phyloP scores from a whole-genome alignment of 1,139 yeast genomes.

The Blastobotrys apis region DNA sequence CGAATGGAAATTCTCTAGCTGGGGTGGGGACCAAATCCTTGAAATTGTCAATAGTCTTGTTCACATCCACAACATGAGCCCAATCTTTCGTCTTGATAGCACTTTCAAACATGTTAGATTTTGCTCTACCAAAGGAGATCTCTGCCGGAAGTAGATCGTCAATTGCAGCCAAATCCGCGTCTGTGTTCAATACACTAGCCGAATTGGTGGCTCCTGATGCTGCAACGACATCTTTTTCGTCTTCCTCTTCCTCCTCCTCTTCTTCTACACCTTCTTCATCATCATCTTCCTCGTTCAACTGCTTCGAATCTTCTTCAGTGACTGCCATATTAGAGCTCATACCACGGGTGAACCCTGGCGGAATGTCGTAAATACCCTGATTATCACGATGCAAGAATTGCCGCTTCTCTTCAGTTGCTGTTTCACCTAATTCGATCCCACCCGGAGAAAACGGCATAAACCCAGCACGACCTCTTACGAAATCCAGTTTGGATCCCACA shows the following conservation, averaged over 20 bases:
- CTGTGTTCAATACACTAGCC: conserved; percentile 16
- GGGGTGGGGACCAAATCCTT: conserved; percentile 84
- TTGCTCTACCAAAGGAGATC: conserved; percentile 43
- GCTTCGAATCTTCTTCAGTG: conserved; percentile 28
- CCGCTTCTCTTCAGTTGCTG: conserved; percentile 8
- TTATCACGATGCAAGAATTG: conserved; percentile 59
- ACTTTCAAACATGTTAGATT: conserved; percentile 18
- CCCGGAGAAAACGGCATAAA: conserved; percentile 94
- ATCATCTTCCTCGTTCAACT: conserved; percentile 27
- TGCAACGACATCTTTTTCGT: not conserved
- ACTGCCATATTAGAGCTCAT: conserved; percentile 36
- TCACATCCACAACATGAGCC: conserved; percentile 93
- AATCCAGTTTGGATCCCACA: conserved; percentile 56
- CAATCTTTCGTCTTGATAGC: conserved; percentile 53
- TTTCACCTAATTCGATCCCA: conserved; percentile 51
- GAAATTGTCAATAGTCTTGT: conserved; percentile 79
- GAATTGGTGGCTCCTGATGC: too few species aligned
- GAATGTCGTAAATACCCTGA: conserved; percentile 72
- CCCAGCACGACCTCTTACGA: conserved; percentile 65
- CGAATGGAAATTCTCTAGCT: conserved; percentile 92
- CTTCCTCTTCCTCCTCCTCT: conserved; percentile 19
- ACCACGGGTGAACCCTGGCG: conserved; percentile 81
- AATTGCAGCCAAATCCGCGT: conserved; percentile 42
- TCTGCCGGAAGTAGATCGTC: conserved; percentile 77
- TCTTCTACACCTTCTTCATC: conserved; percentile 31